phyloP scores from a whole-genome alignment of 2,329 filamentous ascomycete species.

The Gliomastix tumulicola region DNA sequence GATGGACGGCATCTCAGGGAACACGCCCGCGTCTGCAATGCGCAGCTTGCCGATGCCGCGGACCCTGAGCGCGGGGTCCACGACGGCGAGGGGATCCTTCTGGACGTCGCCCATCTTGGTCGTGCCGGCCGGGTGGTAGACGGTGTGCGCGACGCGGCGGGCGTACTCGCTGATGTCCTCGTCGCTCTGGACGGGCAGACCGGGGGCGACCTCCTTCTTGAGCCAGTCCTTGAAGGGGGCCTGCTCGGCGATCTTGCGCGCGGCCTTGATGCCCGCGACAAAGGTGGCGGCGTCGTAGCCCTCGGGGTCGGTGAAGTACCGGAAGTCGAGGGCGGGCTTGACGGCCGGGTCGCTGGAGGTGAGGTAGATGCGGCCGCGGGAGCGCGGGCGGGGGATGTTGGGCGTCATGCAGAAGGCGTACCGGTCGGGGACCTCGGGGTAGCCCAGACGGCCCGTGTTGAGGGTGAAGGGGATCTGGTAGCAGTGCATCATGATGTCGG shows the following conservation, averaged over 20 bases:
- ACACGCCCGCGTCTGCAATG: constrained; percentile 81
- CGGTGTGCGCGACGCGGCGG: constrained; percentile 73
- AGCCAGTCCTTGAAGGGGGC: constrained; percentile 77
- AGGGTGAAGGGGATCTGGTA: constrained; percentile 91
- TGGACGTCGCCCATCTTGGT: constrained; percentile 79
- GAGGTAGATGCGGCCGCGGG: constrained; percentile 70
- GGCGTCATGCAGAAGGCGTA: constrained; percentile 92
- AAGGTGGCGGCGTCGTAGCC: constrained; percentile 80
- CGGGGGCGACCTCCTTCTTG: constrained; percentile 74
- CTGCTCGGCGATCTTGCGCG: constrained; percentile 69
- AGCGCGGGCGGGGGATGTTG: constrained; percentile 79
- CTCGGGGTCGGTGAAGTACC: constrained; percentile 81
- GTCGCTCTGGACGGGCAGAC: constrained; percentile 65
- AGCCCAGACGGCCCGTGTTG: constrained; percentile 78
- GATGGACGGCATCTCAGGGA: constrained; percentile 79
- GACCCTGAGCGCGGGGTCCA: constrained; percentile 68
- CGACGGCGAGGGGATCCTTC: constrained; percentile 67
- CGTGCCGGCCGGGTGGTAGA: constrained; percentile 84
- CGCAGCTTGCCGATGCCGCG: constrained; percentile 66
- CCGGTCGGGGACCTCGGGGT: constrained; percentile 52
- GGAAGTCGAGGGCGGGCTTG: constrained; percentile 81
- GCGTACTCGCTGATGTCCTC: constrained; percentile 79
- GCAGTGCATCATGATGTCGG: constrained; percentile 94
- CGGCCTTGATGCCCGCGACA: constrained; percentile 68
- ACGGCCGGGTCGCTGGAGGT: constrained; percentile 67